Conservation (phyloP, 768 basidiomycete species). For the Lactifluus pinguis region DNA sequence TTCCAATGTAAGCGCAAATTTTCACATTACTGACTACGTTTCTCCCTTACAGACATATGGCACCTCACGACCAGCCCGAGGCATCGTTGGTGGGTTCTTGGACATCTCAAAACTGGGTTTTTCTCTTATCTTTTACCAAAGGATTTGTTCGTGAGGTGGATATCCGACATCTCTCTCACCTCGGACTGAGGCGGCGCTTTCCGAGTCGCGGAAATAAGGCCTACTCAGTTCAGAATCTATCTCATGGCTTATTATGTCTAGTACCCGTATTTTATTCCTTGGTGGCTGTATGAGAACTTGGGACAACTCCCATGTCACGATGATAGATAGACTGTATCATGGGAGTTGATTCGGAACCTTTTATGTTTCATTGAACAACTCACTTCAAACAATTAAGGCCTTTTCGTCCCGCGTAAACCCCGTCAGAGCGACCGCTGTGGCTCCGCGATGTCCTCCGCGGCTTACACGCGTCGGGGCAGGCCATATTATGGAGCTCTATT, state of each 20-base stretch:
- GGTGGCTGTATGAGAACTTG: background rate
- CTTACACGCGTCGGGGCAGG: background rate
- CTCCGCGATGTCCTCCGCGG: slow-evolving; percentile 5
- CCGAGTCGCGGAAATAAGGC: background rate
- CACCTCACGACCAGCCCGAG: slow-evolving; percentile 84
- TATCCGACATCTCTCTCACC: slow-evolving; percentile 41
- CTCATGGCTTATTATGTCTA: background rate
- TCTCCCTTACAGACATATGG: slow-evolving; percentile 59
- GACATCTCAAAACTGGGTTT: background rate
- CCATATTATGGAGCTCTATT: background rate
- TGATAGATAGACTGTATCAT: no score
- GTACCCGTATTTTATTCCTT: background rate
- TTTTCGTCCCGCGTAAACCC: background rate
- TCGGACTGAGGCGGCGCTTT: slow-evolving; percentile 9
- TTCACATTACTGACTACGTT: background rate
- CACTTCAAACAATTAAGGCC: background rate
- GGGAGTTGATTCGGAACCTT: background rate
- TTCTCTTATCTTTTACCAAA: slow-evolving; percentile 21
- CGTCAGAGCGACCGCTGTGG: background rate
- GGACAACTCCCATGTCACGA: no score
- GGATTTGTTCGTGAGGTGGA: slow-evolving; percentile 57
- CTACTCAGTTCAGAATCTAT: background rate
- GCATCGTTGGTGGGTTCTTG: slow-evolving; percentile 57
- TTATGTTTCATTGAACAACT: background rate
- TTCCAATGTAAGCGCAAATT: background rate